phyloP scores from a whole-genome alignment of 495 filamentous ascomycete species.

The Aspergillus affinis region DNA sequence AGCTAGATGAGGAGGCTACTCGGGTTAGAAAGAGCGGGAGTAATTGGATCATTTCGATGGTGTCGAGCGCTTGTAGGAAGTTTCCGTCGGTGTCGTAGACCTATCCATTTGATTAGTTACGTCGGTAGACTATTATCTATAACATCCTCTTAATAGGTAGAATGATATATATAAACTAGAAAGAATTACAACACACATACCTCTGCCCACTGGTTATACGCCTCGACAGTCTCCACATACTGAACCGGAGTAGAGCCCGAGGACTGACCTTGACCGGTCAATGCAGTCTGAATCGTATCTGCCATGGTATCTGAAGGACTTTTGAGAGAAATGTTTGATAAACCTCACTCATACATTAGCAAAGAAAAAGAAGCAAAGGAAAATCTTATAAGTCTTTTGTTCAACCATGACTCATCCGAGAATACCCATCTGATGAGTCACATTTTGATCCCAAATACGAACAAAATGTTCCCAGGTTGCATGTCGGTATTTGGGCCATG shows the following conservation, averaged over 20 bases:
- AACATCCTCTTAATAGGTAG: background rate
- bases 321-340: too few relatives aligned
- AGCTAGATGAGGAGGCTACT: conserved; percentile 12
- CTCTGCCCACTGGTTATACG: conserved; percentile 45
- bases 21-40: conserved; percentile 52
- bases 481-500: background rate
- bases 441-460: background rate
- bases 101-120: conserved; percentile 13
- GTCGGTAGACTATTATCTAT: conserved; percentile 3
- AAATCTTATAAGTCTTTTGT: background rate
- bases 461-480: background rate
- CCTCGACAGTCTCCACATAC: conserved; percentile 41
- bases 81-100: conserved; percentile 74
- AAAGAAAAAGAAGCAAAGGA: background rate
- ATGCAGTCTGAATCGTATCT: conserved; percentile 30
- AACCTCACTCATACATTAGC: too few relatives aligned
- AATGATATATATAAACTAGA: background rate
- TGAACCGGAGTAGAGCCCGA: conserved; percentile 14
- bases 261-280: conserved; percentile 12
- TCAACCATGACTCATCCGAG: background rate
- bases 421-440: background rate
- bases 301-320: conserved; percentile 15
- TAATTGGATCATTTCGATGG: conserved; percentile 52
- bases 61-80: conserved; percentile 70
- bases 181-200: conserved; percentile 16